Conservation (phyloP, 345 rosid genomes). For the Salix brachista region DNA sequence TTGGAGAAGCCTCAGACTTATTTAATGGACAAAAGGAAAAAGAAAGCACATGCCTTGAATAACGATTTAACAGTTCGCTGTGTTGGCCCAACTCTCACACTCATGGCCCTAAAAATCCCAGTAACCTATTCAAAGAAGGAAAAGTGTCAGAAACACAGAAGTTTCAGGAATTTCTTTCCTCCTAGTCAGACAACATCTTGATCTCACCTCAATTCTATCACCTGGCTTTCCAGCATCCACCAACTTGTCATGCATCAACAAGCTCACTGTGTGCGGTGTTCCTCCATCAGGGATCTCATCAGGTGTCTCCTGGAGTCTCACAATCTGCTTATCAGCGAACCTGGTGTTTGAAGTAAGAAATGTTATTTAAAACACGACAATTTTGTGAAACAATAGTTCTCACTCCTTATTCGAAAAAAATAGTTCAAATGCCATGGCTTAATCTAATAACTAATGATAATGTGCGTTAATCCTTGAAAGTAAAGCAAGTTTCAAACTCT, state of each 20-base stretch:
- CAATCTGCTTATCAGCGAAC: slow-evolving; percentile 97
- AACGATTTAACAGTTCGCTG: slow-evolving; percentile 94
- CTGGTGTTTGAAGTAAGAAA: slow-evolving; percentile 30
- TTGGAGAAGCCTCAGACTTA: background rate
- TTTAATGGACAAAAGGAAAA: background rate
- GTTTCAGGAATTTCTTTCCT: background rate
- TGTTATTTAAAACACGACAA: background rate
- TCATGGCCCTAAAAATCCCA: slow-evolving; percentile 96
- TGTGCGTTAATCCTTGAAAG: background rate
- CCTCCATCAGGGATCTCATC: slow-evolving; percentile 98
- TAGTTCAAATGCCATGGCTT: no score
- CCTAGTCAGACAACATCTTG: background rate
- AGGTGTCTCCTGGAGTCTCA: slow-evolving; percentile 96
- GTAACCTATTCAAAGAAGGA: slow-evolving; percentile 52
- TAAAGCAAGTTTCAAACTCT: background rate
- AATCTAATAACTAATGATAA: background rate
- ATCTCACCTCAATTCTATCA: slow-evolving; percentile 85
- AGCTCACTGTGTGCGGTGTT: slow-evolving; percentile 95
- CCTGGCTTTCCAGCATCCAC: slow-evolving; percentile 97
- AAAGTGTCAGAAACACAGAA: slow-evolving; percentile 10
- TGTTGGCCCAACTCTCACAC: slow-evolving; percentile 72
- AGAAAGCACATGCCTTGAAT: slow-evolving; percentile 56
- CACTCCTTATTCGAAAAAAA: no score
- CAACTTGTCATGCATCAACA: slow-evolving; percentile 94
- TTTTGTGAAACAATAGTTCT: background rate